A percentile compares a stretch with the other conserved stretches of the same genome.
Conservation (phyloP, 352 stramenopile species). For the Globisporangium radiosum region DNA sequence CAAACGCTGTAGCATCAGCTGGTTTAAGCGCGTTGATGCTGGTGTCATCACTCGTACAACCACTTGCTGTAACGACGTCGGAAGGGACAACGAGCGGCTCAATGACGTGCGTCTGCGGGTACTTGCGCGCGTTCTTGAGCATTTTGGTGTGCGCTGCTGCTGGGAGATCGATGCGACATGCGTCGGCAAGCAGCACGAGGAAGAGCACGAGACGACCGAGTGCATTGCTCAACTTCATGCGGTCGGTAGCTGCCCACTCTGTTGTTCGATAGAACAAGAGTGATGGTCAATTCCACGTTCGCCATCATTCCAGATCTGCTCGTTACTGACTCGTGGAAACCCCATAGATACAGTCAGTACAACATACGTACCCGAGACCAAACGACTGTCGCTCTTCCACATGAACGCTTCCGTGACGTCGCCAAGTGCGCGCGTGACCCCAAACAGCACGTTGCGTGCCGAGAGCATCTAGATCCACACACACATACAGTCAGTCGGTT, state of each 20-base stretch:
- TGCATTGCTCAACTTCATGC: constrained; percentile 91
- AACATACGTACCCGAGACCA: constrained; percentile 20
- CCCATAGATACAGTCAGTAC: too few relatives aligned
- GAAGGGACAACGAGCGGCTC: not conserved
- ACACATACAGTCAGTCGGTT: not conserved
- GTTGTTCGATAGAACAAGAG: not conserved
- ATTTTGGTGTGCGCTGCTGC: constrained; percentile 90
- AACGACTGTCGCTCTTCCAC: constrained; percentile 87
- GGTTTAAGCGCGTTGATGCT: not conserved
- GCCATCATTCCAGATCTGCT: not conserved
- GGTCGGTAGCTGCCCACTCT: constrained; percentile 72
- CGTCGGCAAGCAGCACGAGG: constrained; percentile 84
- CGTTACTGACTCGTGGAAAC: too few relatives aligned
- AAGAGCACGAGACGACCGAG: constrained; percentile 96
- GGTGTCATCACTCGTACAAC: not conserved
- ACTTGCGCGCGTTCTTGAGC: constrained; percentile 84
- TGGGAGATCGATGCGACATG: constrained; percentile 89
- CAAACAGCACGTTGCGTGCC: constrained; percentile 91
- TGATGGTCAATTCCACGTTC: not conserved
- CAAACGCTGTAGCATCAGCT: not conserved
- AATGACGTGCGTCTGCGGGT: constrained; percentile 34
- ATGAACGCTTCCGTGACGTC: constrained; percentile 93
- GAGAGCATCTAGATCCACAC: constrained; percentile 27
- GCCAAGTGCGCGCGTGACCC: constrained; percentile 91
- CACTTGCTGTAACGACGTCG: not conserved